A percentile compares a stretch with the other conserved stretches of the same genome.
These are phyloP conservation scores for Penicillium concentricum DNA, from an alignment of 2,329 filamentous ascomycete species.

Conservation along the genomic window DNA sequence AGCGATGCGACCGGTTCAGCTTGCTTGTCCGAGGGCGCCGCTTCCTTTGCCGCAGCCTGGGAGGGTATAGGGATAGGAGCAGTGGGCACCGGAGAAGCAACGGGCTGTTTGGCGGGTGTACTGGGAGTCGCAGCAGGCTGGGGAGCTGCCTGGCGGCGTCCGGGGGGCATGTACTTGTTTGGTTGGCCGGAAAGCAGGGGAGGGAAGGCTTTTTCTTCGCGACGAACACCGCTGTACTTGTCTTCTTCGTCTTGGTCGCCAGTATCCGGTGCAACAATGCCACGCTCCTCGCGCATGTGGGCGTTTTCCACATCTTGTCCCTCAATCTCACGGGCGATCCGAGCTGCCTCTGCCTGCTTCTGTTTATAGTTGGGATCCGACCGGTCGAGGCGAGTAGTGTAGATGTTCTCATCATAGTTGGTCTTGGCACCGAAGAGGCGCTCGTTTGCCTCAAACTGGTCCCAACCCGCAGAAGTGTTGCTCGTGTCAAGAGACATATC, in stretches of 20 bases:
- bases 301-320: slow-evolving; percentile 68
- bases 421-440: slow-evolving; percentile 81
- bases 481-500: slow-evolving; percentile 72
- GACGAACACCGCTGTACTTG: slow-evolving; percentile 91
- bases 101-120: slow-evolving; percentile 81
- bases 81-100: slow-evolving; percentile 58
- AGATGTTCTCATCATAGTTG: slow-evolving; percentile 90
- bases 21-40: slow-evolving; percentile 21
- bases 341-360: slow-evolving; percentile 74
- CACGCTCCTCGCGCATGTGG: slow-evolving; percentile 87
- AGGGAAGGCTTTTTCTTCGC: slow-evolving; percentile 62
- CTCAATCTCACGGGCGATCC: slow-evolving; percentile 87
- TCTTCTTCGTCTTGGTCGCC: slow-evolving; percentile 83
- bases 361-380: slow-evolving; percentile 78
- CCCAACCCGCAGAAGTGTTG: slow-evolving; percentile 61
- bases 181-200: slow-evolving; percentile 60
- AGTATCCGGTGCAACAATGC: slow-evolving; percentile 63
- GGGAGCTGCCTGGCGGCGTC: slow-evolving; percentile 73
- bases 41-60: slow-evolving; percentile 29
- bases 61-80: slow-evolving; percentile 31
- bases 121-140: slow-evolving; percentile 72
- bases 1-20: slow-evolving; percentile 19
- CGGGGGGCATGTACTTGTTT: slow-evolving; percentile 87
- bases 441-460: slow-evolving; percentile 92
- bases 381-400: slow-evolving; percentile 88